Conservation (phyloP, 345 rosid genomes). For the Hypericum androsaemum region DNA sequence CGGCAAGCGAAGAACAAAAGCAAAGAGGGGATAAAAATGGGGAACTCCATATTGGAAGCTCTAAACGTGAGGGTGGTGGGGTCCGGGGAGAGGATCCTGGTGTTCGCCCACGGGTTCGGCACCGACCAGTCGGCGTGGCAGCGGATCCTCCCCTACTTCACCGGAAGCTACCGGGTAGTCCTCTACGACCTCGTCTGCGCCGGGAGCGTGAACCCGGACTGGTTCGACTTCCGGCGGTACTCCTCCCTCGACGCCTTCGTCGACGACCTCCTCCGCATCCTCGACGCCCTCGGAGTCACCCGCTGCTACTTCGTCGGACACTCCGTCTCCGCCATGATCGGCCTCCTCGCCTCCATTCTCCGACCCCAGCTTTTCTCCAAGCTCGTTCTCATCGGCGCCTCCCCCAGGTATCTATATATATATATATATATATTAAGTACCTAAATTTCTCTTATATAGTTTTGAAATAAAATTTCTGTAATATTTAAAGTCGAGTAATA, state of each 20-base stretch:
- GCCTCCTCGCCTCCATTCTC: constrained; percentile 67
- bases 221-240: constrained; percentile 53
- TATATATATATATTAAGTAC: too few species aligned
- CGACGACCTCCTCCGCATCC: constrained; percentile 66
- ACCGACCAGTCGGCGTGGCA: constrained; percentile 91
- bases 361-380: constrained; percentile 76
- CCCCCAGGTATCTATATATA: constrained; percentile 40
- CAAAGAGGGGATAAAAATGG: constrained; percentile 19
- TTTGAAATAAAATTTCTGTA: too few species aligned
- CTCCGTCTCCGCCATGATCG: constrained; percentile 87
- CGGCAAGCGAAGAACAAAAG: too few species aligned
- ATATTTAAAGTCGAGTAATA: too few species aligned
- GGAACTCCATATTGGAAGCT: constrained; percentile 44
- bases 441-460: too few species aligned
- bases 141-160: constrained; percentile 55
- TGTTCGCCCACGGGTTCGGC: constrained; percentile 77
- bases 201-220: constrained; percentile 70
- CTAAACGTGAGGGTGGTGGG: constrained; percentile 66
- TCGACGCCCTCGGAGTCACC: constrained; percentile 53
- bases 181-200: constrained; percentile 83
- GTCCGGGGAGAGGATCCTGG: constrained; percentile 49
- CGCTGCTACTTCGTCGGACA: constrained; percentile 70
- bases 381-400: constrained; percentile 67
- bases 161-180: constrained; percentile 37
- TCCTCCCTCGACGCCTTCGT: constrained; percentile 64